Base-by-base conservation (phyloP, 108 stramenopile species). In the Seminavis robusta region DNA sequence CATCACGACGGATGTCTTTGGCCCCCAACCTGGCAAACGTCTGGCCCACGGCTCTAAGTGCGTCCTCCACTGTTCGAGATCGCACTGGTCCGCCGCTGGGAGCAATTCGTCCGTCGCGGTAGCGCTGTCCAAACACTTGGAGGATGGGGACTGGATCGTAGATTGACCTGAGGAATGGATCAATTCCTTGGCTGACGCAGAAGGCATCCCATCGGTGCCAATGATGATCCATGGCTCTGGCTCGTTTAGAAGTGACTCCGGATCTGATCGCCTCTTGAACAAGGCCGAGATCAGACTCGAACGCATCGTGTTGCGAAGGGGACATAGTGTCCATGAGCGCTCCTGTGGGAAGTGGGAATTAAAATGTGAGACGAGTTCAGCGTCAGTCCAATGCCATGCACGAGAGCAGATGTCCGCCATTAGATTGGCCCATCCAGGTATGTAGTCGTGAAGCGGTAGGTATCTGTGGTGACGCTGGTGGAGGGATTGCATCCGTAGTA, bases 401-500 rank as follows among this genome's bases (percentile, higher is more conserved):
- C 70, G 62, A 3, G 57, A 59, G 37, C 49, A 47, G 33, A 61
- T 47, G 33, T 64, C 69, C 6, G 63, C 63, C 63, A 71, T 65
- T 27, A 2, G 2, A 26, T 73, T 65, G 24, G 16, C 9, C 4
- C 6, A 0, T 1, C 71, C 71, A 3, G 72, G 58, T 4, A 73
- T 17, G 44, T 61, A 66, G 32, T 59, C 36, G 23, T 44, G 52
- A 1, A 9, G 53, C 10, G 64, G 20, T 8, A 76, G 54, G 34
- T 66, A 71, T 19, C 69, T 63, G 48, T 52, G 42, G 26, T 50
- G 31, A 0, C 71, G 58, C 39, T 73, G 77, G 53, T 76, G 69
- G 15, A 67, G 29, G 34, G 63, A 27, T 23, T 52, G 54, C 15
- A 64, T 31, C 20, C 76, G 69, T 10, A 82, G 70, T 19, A 77